These are phyloP conservation scores for Peronospora belbahrii DNA, from an alignment of 352 stramenopile genomes.

Conservation along the genomic window DNA sequence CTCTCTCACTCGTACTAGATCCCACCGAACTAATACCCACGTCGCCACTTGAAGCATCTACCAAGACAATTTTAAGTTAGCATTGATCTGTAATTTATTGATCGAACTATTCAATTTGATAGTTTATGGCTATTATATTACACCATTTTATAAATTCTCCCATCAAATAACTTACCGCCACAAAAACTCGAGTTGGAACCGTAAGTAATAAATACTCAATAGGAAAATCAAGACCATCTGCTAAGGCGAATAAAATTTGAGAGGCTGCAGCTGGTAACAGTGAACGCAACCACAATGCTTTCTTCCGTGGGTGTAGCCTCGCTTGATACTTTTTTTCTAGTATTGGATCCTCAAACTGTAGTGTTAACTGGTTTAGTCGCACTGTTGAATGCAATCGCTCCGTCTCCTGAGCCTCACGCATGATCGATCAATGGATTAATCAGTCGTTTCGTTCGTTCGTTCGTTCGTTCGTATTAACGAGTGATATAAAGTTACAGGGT, in stretches of 20 bases:
- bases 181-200: conserved; percentile 54
- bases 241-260: conserved; percentile 68
- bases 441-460: too few species aligned
- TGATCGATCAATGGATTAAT: too few species aligned
- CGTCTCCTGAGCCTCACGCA: neutral
- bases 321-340: conserved; percentile 63
- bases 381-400: conserved; percentile 65
- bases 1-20: conserved; percentile 57
- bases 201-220: conserved; percentile 63
- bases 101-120: too few species aligned
- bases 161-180: conserved; percentile 34
- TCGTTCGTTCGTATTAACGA: too few species aligned
- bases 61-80: too few species aligned
- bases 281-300: conserved; percentile 74
- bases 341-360: conserved; percentile 63
- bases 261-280: conserved; percentile 60
- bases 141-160: too few species aligned
- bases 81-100: neutral
- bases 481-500: too few species aligned
- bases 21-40: conserved; percentile 68
- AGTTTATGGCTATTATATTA: conserved; percentile 4
- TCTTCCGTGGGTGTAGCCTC: conserved; percentile 63
- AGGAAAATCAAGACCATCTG: conserved; percentile 64
- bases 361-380: conserved; percentile 71
- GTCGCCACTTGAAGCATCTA: conserved; percentile 69